Percentiles rank a stretch among this genome's conserved stretches.
phyloP scores from a whole-genome alignment of 176 grass and related monocot genomes.

The Oryza glaberrima region DNA sequence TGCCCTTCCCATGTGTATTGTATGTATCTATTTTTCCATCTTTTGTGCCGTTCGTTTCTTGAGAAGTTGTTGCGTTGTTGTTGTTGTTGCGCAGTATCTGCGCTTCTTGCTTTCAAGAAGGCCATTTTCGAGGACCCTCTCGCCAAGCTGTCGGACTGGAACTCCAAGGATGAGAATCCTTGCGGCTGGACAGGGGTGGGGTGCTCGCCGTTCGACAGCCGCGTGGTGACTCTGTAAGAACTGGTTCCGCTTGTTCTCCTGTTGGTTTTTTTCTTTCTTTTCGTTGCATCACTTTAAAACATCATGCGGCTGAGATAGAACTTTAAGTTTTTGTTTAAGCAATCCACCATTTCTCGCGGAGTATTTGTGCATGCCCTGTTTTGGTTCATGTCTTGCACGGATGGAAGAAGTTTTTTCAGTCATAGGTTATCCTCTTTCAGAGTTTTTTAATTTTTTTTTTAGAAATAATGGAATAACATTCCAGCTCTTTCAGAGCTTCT shows the following conservation, averaged over 20 bases:
- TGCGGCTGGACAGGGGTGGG: conserved; percentile 69
- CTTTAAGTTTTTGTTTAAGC: neutral
- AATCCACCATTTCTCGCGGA: neutral
- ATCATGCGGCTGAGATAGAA: neutral
- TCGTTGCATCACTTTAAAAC: neutral
- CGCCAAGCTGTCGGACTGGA: conserved; percentile 79
- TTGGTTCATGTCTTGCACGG: neutral
- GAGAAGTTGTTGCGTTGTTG: conserved; percentile 7
- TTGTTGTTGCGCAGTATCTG: conserved; percentile 48
- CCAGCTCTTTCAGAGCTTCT: neutral
- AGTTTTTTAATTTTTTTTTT: no score
- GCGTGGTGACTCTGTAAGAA: conserved; percentile 79
- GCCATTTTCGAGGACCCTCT: conserved; percentile 72
- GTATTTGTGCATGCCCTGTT: neutral
- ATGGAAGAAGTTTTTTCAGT: neutral
- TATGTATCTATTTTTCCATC: neutral
- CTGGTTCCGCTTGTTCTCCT: neutral
- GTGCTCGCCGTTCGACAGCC: conserved; percentile 56
- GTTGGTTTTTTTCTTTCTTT: neutral
- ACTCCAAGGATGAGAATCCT: conserved; percentile 52
- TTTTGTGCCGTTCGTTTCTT: neutral
- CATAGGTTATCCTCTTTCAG: neutral
- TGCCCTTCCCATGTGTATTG: neutral
- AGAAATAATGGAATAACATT: no score
- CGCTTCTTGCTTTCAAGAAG: conserved; percentile 68